A percentile compares a stretch with the other conserved stretches of the same genome.
phyloP scores from a whole-genome alignment of 2,329 filamentous ascomycete genomes.

The Geosmithia putterillii region DNA sequence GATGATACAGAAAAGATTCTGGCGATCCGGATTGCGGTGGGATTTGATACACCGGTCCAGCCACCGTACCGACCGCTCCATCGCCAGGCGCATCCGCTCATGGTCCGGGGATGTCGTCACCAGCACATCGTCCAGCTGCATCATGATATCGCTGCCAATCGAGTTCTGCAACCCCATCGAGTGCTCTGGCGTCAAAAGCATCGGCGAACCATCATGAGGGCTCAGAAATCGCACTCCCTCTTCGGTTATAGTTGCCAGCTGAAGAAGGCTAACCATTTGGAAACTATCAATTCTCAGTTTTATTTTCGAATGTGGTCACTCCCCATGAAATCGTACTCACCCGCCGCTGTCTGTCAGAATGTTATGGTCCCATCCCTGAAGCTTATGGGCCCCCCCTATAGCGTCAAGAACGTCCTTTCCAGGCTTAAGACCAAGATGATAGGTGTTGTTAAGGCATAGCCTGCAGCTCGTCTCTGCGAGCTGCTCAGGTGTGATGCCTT shows the following conservation, averaged over 20 bases:
- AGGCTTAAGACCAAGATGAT: constrained; percentile 89
- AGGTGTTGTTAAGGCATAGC: constrained; percentile 94
- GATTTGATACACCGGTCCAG: constrained; percentile 87
- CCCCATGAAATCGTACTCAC: constrained; percentile 24
- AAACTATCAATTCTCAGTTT: constrained; percentile 45
- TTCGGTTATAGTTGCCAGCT: constrained; percentile 88
- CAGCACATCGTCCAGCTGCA: constrained; percentile 98
- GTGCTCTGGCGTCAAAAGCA: constrained; percentile 95
- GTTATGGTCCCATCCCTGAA: constrained; percentile 94
- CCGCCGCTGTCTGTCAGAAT: constrained; percentile 75
- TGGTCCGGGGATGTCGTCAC: constrained; percentile 89
- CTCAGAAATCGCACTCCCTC: constrained; percentile 93
- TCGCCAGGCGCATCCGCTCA: constrained; percentile 81
- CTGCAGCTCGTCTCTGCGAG: constrained; percentile 81
- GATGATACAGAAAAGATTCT: constrained; percentile 98
- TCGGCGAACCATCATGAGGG: constrained; percentile 86
- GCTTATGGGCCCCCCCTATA: constrained; percentile 82
- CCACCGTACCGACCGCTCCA: constrained; percentile 91
- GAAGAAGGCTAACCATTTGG: constrained; percentile 95
- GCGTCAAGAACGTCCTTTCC: constrained; percentile 80
- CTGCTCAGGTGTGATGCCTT: constrained; percentile 86
- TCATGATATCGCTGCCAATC: constrained; percentile 97
- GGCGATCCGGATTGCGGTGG: constrained; percentile 68
- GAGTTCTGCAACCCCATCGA: constrained; percentile 93
- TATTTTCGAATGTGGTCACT: background rate